Conservation (phyloP, 1,284 basidiomycete genomes). For the Austroboletus niveus region DNA sequence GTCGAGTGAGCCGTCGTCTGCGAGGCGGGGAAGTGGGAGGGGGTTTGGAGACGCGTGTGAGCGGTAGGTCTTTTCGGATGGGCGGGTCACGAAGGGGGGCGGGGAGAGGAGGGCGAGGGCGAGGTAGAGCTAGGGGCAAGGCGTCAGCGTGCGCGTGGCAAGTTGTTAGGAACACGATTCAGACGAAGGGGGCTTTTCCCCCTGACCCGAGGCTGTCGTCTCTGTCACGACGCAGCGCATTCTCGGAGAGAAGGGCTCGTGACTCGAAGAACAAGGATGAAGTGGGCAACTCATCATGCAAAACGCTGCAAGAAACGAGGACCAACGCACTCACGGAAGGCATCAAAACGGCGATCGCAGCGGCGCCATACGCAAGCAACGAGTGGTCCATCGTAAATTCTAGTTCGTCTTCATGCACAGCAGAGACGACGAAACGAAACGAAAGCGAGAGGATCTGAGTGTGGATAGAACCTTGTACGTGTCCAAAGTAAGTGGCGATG, state of each 20-base stretch:
- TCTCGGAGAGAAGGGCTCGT: conserved; percentile 46
- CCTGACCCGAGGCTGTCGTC: conserved; percentile 61
- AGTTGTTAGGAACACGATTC: conserved; percentile 11
- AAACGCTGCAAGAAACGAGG: not conserved
- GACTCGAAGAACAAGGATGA: conserved; percentile 92
- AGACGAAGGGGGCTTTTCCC: conserved; percentile 32
- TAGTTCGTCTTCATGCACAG: conserved; percentile 13
- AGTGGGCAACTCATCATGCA: conserved; percentile 59
- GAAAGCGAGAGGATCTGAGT: not conserved
- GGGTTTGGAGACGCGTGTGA: conserved; percentile 49
- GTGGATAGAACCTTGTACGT: not conserved
- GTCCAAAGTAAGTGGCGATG: not conserved
- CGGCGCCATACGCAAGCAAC: conserved; percentile 18
- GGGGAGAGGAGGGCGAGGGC: conserved; percentile 69
- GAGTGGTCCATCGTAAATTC: conserved; percentile 25
- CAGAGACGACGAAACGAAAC: not conserved
- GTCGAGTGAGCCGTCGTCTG: conserved; percentile 55
- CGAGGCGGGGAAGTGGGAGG: conserved; percentile 52
- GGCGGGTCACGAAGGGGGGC: conserved; percentile 54
- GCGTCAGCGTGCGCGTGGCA: no score
- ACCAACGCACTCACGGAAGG: conserved; percentile 24
- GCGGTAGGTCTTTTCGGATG: conserved; percentile 66
- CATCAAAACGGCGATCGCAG: conserved; percentile 20
- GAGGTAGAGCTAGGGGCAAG: conserved; percentile 51
- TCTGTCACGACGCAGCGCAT: conserved; percentile 51